A percentile compares a stretch with the other conserved stretches of the same genome.
Evolutionary conservation across 257 asterid species (phyloP).

Genomic region (Solanum peruvianum): DNA sequence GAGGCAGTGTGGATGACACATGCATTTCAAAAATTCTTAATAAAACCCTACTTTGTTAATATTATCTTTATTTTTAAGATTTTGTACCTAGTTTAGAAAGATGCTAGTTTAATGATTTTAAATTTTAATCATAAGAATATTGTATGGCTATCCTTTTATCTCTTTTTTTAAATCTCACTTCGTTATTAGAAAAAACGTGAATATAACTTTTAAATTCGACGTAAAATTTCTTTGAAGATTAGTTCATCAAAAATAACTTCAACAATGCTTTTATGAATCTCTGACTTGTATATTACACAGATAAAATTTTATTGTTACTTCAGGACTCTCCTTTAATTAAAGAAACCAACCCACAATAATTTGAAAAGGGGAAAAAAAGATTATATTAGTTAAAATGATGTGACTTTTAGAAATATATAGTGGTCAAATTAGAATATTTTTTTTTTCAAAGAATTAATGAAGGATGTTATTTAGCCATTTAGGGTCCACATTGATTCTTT

Average conservation of each 20-base stretch:
- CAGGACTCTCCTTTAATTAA: not conserved
- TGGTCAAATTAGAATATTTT: not conserved
- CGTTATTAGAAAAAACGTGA: too few relatives aligned
- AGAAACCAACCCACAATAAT: not conserved
- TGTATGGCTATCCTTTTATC: not conserved
- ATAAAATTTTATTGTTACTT: not conserved
- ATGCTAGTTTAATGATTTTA: not conserved
- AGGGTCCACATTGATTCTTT: not conserved
- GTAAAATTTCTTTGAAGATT: not conserved
- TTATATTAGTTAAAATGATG: not conserved
- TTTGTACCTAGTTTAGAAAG: not conserved
- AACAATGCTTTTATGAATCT: not conserved
- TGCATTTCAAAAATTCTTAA: not conserved
- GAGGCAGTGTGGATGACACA: not conserved
- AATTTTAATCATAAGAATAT: not conserved
- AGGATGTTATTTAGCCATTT: not conserved
- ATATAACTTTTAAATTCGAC: too few relatives aligned
- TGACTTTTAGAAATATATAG: not conserved
- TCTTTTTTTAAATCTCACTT: not conserved
- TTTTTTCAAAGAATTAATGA: not conserved
- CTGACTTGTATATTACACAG: fast-evolving
- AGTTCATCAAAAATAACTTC: not conserved
- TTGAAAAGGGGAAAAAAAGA: not conserved
- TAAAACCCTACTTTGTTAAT: not conserved
- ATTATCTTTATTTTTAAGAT: not conserved